These are phyloP conservation scores for Coemansia sp. DNA, from an alignment of 192 early-diverging fungal species.

Conservation along the genomic window DNA sequence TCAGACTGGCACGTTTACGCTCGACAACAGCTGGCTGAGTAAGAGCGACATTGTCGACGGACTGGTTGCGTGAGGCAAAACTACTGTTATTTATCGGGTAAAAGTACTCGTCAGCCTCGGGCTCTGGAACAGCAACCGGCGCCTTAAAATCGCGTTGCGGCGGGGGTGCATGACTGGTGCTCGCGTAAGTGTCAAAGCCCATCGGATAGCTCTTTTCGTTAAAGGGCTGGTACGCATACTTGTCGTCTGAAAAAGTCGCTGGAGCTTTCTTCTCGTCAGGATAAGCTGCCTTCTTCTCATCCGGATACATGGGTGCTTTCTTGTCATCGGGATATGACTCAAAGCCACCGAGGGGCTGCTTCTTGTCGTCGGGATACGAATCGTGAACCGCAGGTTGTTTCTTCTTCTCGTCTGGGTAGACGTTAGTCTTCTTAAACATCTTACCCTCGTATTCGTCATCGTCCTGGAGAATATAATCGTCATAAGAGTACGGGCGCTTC, in stretches of 20 bases:
- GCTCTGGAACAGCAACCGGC: background rate
- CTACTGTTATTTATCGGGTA: conserved; percentile 9
- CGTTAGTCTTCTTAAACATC: background rate
- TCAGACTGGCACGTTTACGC: conserved; percentile 1
- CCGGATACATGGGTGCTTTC: conserved; percentile 1
- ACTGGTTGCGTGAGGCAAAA: conserved; percentile 12
- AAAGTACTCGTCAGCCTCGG: conserved; percentile 10
- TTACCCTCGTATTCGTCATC: conserved; percentile 13
- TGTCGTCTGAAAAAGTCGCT: conserved; percentile 5
- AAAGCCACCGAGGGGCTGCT: background rate
- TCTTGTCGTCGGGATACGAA: background rate
- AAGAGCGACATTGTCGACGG: background rate
- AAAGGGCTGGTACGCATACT: conserved; percentile 1
- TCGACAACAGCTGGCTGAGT: background rate
- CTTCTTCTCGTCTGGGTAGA: background rate
- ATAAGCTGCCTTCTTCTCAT: conserved; percentile 12
- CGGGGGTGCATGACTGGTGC: conserved; percentile 8
- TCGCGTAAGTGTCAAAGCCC: conserved; percentile 12
- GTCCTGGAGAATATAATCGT: conserved; percentile 6
- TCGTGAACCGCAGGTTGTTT: background rate
- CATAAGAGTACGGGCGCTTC: conserved; percentile 5
- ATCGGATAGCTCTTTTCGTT: conserved; percentile 7
- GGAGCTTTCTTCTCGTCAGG: background rate
- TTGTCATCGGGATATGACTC: background rate
- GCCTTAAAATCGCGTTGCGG: background rate